These are phyloP conservation scores for Coemansia sp. DNA, from an alignment of 192 early-diverging fungal species.

Conservation along the genomic window DNA sequence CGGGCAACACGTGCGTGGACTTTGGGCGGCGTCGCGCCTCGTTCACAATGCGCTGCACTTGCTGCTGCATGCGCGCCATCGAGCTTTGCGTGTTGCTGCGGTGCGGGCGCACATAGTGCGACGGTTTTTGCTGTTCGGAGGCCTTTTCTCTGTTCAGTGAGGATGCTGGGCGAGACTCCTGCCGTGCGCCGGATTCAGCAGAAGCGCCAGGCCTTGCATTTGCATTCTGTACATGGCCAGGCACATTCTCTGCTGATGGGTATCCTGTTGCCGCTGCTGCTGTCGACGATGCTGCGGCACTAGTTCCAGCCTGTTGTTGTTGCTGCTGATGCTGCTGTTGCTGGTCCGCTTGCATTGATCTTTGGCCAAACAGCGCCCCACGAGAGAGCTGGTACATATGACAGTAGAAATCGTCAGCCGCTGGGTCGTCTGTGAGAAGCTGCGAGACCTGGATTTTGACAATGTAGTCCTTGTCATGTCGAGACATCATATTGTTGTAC, in stretches of 20 bases:
- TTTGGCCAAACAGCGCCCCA: constrained; percentile 23
- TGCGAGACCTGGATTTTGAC: constrained; percentile 93
- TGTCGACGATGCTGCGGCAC: background rate
- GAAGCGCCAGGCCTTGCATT: constrained; percentile 14
- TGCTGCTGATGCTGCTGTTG: constrained; percentile 11
- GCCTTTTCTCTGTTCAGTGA: constrained; percentile 11
- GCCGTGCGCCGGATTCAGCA: constrained; percentile 6
- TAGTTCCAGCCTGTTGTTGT: constrained; percentile 1
- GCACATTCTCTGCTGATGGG: background rate
- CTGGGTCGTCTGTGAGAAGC: constrained; percentile 91
- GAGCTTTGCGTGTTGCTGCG: constrained; percentile 55
- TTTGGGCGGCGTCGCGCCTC: constrained; percentile 87
- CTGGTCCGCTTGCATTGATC: constrained; percentile 3
- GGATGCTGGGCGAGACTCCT: constrained; percentile 25
- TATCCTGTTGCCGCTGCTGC: background rate
- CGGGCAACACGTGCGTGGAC: constrained; percentile 79
- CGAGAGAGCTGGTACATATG: constrained; percentile 84
- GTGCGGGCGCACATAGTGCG: constrained; percentile 16
- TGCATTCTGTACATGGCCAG: background rate
- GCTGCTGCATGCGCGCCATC: constrained; percentile 84
- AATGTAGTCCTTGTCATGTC: constrained; percentile 93
- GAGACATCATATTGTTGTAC: constrained; percentile 90
- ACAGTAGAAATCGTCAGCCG: constrained; percentile 94
- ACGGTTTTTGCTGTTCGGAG: constrained; percentile 7
- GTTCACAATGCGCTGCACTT: constrained; percentile 95